A percentile compares a stretch with the other conserved stretches of the same genome.
Conservation (phyloP, 345 rosid species). For the Combretum micranthum region DNA sequence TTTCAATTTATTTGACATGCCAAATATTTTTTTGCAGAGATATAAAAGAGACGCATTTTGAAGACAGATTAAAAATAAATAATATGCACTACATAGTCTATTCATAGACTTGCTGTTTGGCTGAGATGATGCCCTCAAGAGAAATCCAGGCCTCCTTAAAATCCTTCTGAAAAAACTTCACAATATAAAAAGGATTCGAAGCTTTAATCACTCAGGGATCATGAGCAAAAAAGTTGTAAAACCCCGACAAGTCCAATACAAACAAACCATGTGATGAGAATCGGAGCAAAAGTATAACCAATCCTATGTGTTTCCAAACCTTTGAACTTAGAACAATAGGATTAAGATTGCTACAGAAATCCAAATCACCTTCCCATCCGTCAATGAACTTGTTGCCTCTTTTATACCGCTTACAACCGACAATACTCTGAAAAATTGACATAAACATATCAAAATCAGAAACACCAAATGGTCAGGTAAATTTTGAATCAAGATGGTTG, state of each 20-base stretch:
- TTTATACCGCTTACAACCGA: not conserved
- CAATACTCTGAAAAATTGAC: not conserved
- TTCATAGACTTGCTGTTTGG: no score
- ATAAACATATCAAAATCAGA: no score
- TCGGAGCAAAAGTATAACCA: slow-evolving; percentile 18
- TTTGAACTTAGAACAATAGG: slow-evolving; percentile 17
- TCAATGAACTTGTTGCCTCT: not conserved
- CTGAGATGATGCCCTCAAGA: slow-evolving; percentile 20
- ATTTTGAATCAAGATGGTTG: no score
- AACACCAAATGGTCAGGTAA: no score
- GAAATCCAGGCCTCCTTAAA: slow-evolving; percentile 17
- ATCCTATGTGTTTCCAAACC: slow-evolving; percentile 18
- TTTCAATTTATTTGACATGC: no score
- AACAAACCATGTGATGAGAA: slow-evolving; percentile 14
- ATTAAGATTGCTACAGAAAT: no score
- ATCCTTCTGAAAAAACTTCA: slow-evolving; percentile 14
- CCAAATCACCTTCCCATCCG: no score
- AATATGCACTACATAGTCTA: no score
- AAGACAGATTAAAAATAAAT: no score
- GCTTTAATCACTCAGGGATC: slow-evolving; percentile 15
- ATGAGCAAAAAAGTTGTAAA: slow-evolving; percentile 18
- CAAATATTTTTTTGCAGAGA: no score
- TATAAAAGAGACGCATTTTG: no score
- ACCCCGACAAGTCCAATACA: slow-evolving; percentile 10
- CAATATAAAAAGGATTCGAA: slow-evolving; percentile 17